Evolutionary conservation across 2,329 filamentous ascomycete species (phyloP).

Genomic region (Sporothrix pallida): DNA sequence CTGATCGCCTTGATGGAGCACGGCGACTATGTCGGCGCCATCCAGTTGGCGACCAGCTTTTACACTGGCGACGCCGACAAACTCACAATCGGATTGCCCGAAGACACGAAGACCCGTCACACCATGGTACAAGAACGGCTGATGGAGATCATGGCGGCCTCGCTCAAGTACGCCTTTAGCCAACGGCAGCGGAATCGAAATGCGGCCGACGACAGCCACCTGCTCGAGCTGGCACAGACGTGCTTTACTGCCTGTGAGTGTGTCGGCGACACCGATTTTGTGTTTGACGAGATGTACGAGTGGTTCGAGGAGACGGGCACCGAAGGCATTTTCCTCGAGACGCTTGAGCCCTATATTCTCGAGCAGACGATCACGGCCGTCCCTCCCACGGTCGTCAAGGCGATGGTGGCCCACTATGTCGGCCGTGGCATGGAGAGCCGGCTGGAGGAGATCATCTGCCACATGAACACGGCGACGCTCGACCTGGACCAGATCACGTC

Average conservation of each 20-base stretch:
- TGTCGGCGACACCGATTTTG: slow-evolving; percentile 77
- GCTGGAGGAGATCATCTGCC: slow-evolving; percentile 92
- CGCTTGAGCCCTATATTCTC: slow-evolving; percentile 85
- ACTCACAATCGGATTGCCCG: slow-evolving; percentile 89
- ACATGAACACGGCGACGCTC: slow-evolving; percentile 86
- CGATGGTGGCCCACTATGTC: slow-evolving; percentile 81
- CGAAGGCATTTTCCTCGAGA: slow-evolving; percentile 81
- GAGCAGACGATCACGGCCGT: slow-evolving; percentile 75
- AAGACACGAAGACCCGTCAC: slow-evolving; percentile 77
- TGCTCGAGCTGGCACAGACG: slow-evolving; percentile 79
- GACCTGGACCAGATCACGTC: slow-evolving; percentile 92
- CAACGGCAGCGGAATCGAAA: slow-evolving; percentile 61
- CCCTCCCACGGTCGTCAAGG: slow-evolving; percentile 84
- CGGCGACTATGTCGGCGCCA: slow-evolving; percentile 93
- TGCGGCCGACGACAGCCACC: slow-evolving; percentile 59
- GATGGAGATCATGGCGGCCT: slow-evolving; percentile 90
- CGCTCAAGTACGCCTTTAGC: slow-evolving; percentile 84
- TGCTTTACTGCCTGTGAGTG: slow-evolving; percentile 84
- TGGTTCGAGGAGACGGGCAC: slow-evolving; percentile 81
- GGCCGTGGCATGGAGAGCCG: slow-evolving; percentile 74
- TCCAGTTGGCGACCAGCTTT: slow-evolving; percentile 88
- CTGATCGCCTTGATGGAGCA: slow-evolving; percentile 93
- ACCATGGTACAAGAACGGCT: slow-evolving; percentile 85
- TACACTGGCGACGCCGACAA: slow-evolving; percentile 92
- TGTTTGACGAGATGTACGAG: slow-evolving; percentile 90